Evolutionary conservation across 768 basidiomycete genomes (phyloP), one percentile per base, ranked within the genome.

Genomic region (Suillus subaureus): DNA sequence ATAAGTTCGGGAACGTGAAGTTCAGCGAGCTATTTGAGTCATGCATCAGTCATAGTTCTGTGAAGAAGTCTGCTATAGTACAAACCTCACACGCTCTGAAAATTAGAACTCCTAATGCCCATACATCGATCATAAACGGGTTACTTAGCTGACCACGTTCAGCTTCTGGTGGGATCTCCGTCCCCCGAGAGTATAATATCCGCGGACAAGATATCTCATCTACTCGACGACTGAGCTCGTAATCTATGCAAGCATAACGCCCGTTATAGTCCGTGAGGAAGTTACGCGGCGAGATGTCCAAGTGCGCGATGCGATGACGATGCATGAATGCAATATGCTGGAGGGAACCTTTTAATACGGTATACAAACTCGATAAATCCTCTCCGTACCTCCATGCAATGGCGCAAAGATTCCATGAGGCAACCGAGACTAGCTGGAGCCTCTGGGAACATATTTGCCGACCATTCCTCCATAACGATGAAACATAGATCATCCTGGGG

Each of bases 391-490:
- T 92, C 89, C 43, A 92, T 86, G 67, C 86, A 89, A 72, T 91
- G 89, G 26, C 84, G 84, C 58, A 92, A 70, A 16, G 83, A 84
- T 5, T 78, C 79, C 31, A 92, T 74, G 70, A 91, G 90, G 16
- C 79, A 75, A 49, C 76, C 76, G 60, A 88, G 72, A 68, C 80
- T 85, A 71, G 82, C 84, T 7, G 88, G 87, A 31, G 79, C 75
- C 42, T 80, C 78, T 16, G 82, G 77, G 28, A 89, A 79, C 26
- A 91, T 77, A 63, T 88, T 83, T 13, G 89, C 80, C 16, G 87
- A 88, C 91, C 91, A 93, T 75, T 91, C 85, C 72, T 92, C 91
- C 90, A 91, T 92, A 31, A 92, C 86, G 64, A 93, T 87, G 70
- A 93, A 88, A 16, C 80, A 86, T 43, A 89, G 72, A 58, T 79